Conservation (phyloP, 768 basidiomycete species). For the Mycena indigotica region DNA sequence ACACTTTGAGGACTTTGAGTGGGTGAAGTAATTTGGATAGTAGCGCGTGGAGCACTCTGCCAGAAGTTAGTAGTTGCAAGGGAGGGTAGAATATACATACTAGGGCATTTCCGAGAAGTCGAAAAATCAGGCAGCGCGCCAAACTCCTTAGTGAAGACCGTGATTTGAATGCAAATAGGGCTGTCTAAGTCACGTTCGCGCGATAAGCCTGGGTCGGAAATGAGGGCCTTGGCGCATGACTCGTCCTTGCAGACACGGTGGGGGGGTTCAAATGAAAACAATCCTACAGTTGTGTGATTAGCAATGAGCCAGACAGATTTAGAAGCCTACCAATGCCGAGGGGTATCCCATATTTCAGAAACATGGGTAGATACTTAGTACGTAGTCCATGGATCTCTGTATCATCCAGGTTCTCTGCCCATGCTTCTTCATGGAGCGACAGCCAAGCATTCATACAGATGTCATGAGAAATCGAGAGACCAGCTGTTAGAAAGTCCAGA, state of each 20-base stretch:
- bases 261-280: not conserved
- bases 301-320: not conserved
- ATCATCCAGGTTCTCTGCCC: not conserved
- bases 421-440: not conserved
- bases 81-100: not conserved
- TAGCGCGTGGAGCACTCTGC: slow-evolving; percentile 32
- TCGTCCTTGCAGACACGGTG: not conserved
- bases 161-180: slow-evolving; percentile 1
- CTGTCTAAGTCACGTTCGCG: not conserved
- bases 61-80: not conserved
- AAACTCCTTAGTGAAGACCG: slow-evolving; percentile 14
- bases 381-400: slow-evolving; percentile 4
- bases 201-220: not conserved
- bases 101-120: slow-evolving; percentile 14
- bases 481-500: not conserved
- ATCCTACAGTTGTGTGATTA: not conserved
- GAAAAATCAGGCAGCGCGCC: slow-evolving; percentile 8
- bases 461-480: not conserved
- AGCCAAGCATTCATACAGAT: not conserved
- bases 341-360: slow-evolving; percentile 5
- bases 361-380: slow-evolving; percentile 1
- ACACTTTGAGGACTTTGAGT: slow-evolving; percentile 16
- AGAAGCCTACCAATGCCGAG: not conserved
- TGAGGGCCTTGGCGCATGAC: not conserved
- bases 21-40: slow-evolving; percentile 31